phyloP scores from a whole-genome alignment of 2,329 filamentous ascomycete genomes.

The Plectosphaerella plurivora region DNA sequence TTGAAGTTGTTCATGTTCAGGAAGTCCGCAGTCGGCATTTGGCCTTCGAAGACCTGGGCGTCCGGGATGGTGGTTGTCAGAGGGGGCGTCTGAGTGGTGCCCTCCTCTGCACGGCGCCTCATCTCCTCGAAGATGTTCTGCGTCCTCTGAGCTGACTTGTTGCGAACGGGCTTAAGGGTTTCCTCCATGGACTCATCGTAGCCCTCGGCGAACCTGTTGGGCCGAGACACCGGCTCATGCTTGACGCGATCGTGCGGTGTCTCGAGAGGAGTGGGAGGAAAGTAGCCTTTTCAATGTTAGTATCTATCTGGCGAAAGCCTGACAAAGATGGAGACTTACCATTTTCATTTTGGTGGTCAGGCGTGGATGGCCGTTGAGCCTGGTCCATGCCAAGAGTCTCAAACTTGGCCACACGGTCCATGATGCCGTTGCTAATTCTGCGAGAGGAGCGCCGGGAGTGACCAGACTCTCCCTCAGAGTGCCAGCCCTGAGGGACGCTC shows the following conservation, averaged over 20 bases:
- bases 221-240: slow-evolving; percentile 27
- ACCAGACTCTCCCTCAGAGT: slow-evolving; percentile 38
- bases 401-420: slow-evolving; percentile 56
- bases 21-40: slow-evolving; percentile 51
- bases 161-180: slow-evolving; percentile 54
- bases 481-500: slow-evolving; percentile 38
- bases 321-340: slow-evolving; percentile 38
- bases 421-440: slow-evolving; percentile 57
- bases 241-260: slow-evolving; percentile 52
- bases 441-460: slow-evolving; percentile 33
- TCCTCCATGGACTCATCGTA: slow-evolving; percentile 65
- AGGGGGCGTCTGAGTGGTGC: slow-evolving; percentile 22
- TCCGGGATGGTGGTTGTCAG: slow-evolving; percentile 19
- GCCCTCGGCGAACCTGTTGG: slow-evolving; percentile 51
- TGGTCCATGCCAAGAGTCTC: slow-evolving; percentile 45
- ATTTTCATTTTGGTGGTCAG: slow-evolving; percentile 53
- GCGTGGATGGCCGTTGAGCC: slow-evolving; percentile 54
- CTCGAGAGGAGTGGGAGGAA: slow-evolving; percentile 63
- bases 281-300: slow-evolving; percentile 40
- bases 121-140: slow-evolving; percentile 56
- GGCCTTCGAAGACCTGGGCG: slow-evolving; percentile 37
- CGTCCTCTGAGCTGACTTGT: slow-evolving; percentile 35
- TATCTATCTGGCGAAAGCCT: neutral
- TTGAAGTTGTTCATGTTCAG: slow-evolving; percentile 47
- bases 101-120: slow-evolving; percentile 50